Evolutionary conservation across 768 basidiomycete species (phyloP), one percentile per base, ranked within the genome.

Genomic region (Amyloporia xantha): DNA sequence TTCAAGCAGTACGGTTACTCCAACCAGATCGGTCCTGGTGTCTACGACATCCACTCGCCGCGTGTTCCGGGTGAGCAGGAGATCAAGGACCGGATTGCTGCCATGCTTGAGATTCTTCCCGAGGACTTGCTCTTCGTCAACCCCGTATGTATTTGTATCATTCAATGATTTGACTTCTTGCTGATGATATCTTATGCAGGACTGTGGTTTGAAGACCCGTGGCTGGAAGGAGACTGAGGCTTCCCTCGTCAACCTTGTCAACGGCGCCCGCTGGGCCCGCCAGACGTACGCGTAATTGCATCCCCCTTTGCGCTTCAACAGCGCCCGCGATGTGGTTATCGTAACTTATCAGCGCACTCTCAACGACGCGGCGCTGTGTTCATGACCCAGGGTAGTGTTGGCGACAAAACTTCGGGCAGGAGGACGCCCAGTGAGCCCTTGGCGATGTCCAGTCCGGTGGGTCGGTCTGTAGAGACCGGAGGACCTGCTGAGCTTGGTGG

Each of bases 11-110:
- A 91, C 69, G 88, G 89, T 38, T 98, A 98, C 78, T 87, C 90
- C 49, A 95, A 93, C 77, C 84, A 91, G 73, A 97, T 98, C 65
- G 93, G 95, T 50, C 95, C 95, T 17, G 95, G 92, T 79, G 91
- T 96, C 64, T 96, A 96, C 66, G 94, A 97, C 68, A 96, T 99
- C 73, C 96, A 98, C 78, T 97, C 94, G 59, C 96, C 96, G 54
- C 93, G 96, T 81, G 90, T 99, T 55, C 96, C 96, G 39, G 73
- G 82, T 52, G 81, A 84, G 60, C 79, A 92, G 68, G 96, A 99
- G 75, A 93, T 98, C 74, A 86, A 84, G 74, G 86, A 94, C 60
- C 89, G 94, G 61, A 76, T 98, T 65, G 79, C 79, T 68, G 68
- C 81, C 56, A 92, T 95, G 80, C 81, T 91, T 59, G 72, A 73